Evolutionary conservation across 352 stramenopile species (phyloP).

Genomic region (Phytophthora quininea): DNA sequence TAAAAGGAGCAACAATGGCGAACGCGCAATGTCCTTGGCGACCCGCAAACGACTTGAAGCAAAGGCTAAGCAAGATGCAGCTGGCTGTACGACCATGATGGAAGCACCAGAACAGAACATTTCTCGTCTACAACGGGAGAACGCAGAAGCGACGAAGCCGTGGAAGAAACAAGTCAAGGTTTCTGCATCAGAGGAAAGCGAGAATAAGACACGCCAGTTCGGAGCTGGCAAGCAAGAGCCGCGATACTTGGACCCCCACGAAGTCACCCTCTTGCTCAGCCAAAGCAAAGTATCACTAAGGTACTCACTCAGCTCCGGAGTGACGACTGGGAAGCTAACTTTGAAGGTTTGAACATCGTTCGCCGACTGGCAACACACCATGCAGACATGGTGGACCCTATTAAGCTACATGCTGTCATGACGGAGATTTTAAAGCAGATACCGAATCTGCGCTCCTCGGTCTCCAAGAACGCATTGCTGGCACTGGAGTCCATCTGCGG

Average conservation of each 20-base stretch:
- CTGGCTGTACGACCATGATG: neutral
- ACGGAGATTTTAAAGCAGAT: constrained; percentile 68
- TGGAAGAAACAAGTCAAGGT: constrained; percentile 22
- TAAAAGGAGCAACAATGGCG: constrained; percentile 13
- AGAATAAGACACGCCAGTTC: constrained; percentile 12
- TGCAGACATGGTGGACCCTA: constrained; percentile 39
- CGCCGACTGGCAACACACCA: constrained; percentile 64
- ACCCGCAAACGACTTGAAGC: constrained; percentile 70
- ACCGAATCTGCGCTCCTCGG: constrained; percentile 67
- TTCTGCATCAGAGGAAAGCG: constrained; percentile 9
- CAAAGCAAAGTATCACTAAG: constrained; percentile 59
- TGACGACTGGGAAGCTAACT: constrained; percentile 67
- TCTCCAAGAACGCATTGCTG: constrained; percentile 81
- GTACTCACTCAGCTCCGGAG: constrained; percentile 42
- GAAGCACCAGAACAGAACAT: constrained; percentile 1
- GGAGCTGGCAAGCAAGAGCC: constrained; percentile 59
- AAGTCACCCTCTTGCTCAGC: constrained; percentile 60
- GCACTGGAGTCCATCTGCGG: constrained; percentile 68
- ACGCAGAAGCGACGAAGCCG: neutral
- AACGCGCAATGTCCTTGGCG: constrained; percentile 12
- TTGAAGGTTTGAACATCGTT: constrained; percentile 67
- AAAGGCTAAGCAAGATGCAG: constrained; percentile 52
- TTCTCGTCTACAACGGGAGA: neutral
- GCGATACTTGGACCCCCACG: constrained; percentile 63
- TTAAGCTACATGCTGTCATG: constrained; percentile 51